Evolutionary conservation across 2,329 filamentous ascomycete species (phyloP).

Genomic region (Sclerotinia subarctica): DNA sequence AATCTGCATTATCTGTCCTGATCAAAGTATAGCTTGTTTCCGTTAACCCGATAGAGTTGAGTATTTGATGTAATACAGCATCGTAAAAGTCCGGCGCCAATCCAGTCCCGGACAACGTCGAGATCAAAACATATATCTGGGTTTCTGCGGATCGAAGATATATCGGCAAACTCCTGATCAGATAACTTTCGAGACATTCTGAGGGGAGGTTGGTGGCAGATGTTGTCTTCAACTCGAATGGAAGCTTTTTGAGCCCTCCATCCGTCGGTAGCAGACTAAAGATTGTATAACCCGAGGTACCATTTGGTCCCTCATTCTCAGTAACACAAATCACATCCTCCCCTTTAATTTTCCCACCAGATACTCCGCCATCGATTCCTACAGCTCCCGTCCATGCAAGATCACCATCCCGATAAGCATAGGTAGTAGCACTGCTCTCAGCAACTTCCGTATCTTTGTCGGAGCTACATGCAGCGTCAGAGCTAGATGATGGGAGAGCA

Average conservation of each 20-base stretch:
- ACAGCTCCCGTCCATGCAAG: conserved; percentile 21
- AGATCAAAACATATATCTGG: conserved; percentile 62
- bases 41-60: conserved; percentile 46
- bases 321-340: conserved; percentile 39
- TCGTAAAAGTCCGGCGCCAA: conserved; percentile 55
- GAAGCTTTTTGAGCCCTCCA: conserved; percentile 26
- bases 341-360: conserved; percentile 29
- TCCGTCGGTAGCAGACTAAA: conserved; percentile 38
- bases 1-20: conserved; percentile 60
- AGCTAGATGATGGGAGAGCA: conserved; percentile 19
- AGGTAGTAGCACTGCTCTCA: conserved; percentile 23
- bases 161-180: conserved; percentile 42
- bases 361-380: conserved; percentile 3
- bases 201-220: conserved; percentile 40
- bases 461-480: conserved; percentile 17
- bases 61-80: conserved; percentile 53
- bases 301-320: conserved; percentile 21
- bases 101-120: conserved; percentile 61
- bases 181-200: conserved; percentile 40
- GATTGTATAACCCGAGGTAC: conserved; percentile 37
- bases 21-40: conserved; percentile 50
- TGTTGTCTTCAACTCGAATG: conserved; percentile 37
- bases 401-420: conserved; percentile 23
- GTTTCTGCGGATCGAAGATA: conserved; percentile 35
- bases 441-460: conserved; percentile 19